Conservation (phyloP, 331 rosid species). For the Pyracantha coccinea region DNA sequence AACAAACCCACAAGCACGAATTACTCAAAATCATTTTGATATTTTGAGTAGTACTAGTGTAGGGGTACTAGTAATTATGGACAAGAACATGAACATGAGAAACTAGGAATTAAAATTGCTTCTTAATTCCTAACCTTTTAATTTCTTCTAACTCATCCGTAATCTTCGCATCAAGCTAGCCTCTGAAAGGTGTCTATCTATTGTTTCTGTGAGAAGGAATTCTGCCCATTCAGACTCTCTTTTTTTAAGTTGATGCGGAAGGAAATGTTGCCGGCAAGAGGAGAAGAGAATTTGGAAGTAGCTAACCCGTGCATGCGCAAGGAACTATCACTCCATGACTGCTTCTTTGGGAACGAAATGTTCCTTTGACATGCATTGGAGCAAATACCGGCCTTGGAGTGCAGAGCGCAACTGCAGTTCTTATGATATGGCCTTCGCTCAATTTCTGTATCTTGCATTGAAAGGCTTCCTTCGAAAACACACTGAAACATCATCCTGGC, state of each 20-base stretch:
- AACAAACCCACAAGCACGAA: background rate
- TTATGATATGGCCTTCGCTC: constrained; percentile 51
- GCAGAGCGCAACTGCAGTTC: constrained; percentile 46
- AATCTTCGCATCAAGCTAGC: background rate
- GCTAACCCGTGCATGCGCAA: background rate
- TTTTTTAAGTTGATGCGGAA: no score
- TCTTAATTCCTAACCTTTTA: constrained; percentile 1
- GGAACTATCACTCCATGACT: background rate
- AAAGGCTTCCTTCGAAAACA: constrained; percentile 38
- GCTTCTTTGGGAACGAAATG: constrained; percentile 27
- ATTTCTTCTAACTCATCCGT: background rate
- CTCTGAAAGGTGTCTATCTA: no score
- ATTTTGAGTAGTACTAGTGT: background rate
- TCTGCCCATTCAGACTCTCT: no score
- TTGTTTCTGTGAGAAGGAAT: background rate
- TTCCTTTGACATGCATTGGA: constrained; percentile 10
- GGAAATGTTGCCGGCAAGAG: background rate
- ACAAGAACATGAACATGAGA: background rate
- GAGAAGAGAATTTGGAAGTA: background rate
- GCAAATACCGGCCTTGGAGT: constrained; percentile 11
- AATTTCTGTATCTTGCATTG: constrained; percentile 32
- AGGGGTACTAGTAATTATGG: background rate
- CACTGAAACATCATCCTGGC: constrained; percentile 22
- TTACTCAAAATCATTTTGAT: background rate
- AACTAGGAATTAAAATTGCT: background rate